Percentiles rank a stretch among this genome's conserved stretches.
These are phyloP conservation scores for Agrocybe chaxingu DNA, from an alignment of 768 basidiomycete species.

Conservation along the genomic window DNA sequence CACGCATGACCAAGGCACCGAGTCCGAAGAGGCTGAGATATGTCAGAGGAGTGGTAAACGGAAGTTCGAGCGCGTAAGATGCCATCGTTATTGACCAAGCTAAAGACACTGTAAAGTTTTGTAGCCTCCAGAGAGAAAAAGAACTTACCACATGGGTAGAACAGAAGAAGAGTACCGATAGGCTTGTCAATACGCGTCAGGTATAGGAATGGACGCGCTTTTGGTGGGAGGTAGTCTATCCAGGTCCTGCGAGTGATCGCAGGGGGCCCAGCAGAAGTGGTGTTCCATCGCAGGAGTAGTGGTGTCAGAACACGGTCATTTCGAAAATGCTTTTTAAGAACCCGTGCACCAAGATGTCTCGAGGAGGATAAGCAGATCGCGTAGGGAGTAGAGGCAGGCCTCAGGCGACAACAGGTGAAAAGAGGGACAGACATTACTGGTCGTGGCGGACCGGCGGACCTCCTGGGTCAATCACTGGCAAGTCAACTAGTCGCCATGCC, in stretches of 20 bases:
- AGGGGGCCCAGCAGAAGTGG: background rate
- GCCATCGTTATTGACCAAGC: constrained; percentile 99
- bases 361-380: too few relatives aligned
- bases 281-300: constrained; percentile 1
- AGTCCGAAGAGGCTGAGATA: constrained; percentile 83
- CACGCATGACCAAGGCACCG: constrained; percentile 94
- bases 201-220: constrained; percentile 74
- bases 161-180: constrained; percentile 87
- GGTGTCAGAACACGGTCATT: background rate
- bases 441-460: too few relatives aligned
- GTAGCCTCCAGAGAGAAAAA: background rate
- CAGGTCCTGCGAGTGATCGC: constrained; percentile 39
- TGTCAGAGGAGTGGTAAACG: constrained; percentile 63
- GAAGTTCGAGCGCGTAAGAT: constrained; percentile 70
- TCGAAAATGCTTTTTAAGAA: too few relatives aligned
- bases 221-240: constrained; percentile 62
- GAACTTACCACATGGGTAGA: constrained; percentile 88
- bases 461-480: too few relatives aligned
- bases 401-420: too few relatives aligned
- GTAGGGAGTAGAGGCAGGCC: too few relatives aligned
- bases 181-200: constrained; percentile 93
- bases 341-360: too few relatives aligned
- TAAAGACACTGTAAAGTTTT: constrained; percentile 27
- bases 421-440: too few relatives aligned
- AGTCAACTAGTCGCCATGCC: too few relatives aligned